Conservation (phyloP, 2,329 filamentous ascomycete species). For the Nemania sp. region DNA sequence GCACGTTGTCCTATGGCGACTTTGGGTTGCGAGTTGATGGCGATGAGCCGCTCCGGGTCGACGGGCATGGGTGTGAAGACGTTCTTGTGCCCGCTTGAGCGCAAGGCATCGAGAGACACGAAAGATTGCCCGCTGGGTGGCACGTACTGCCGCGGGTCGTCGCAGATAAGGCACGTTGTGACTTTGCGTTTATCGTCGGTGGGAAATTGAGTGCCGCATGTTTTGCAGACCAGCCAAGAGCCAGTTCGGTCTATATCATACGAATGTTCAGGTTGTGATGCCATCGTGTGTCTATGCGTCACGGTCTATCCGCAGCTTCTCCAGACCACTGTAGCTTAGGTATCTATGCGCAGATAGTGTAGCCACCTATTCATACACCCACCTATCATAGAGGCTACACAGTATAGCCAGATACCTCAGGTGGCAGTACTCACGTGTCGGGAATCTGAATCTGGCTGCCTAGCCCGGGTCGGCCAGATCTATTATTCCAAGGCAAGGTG, state of each 20-base stretch:
- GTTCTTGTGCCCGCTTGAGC: constrained; percentile 62
- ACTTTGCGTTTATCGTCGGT: constrained; percentile 60
- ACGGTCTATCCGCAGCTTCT: too few species aligned
- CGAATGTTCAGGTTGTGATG: constrained; percentile 19
- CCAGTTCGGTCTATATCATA: constrained; percentile 46
- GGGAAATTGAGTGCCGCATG: constrained; percentile 79
- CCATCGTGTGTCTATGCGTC: constrained; percentile 15
- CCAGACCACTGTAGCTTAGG: too few species aligned
- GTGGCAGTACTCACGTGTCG: neutral
- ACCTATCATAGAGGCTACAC: too few species aligned
- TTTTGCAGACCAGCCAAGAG: constrained; percentile 68
- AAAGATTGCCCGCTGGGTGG: constrained; percentile 74
- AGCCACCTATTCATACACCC: neutral
- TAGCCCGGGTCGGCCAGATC: neutral
- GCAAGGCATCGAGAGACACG: constrained; percentile 66
- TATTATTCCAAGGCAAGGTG: too few species aligned
- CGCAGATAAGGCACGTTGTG: constrained; percentile 75
- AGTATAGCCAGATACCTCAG: neutral
- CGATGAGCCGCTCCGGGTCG: constrained; percentile 52
- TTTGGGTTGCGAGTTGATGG: constrained; percentile 65
- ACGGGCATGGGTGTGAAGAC: constrained; percentile 60
- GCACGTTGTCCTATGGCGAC: constrained; percentile 82
- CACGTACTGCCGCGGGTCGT: constrained; percentile 78
- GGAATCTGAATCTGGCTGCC: neutral
- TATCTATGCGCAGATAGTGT: too few species aligned